Percentiles rank a stretch among this genome's conserved stretches.
Conservation (phyloP, 306 rosid species). For the Echinosophora koreensis region DNA sequence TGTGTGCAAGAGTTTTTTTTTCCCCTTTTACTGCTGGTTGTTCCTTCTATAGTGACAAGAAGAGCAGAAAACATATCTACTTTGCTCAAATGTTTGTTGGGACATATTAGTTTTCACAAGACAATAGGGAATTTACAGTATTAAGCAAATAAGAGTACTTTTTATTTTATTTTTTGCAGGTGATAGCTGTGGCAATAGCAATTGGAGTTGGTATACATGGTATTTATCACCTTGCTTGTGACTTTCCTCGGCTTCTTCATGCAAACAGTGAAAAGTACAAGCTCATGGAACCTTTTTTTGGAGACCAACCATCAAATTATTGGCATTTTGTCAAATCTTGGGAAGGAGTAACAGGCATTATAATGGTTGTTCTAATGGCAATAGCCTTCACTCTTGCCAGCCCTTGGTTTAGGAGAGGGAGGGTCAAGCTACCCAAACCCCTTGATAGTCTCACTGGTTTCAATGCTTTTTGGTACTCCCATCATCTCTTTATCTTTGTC, state of each 20-base stretch:
- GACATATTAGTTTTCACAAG: neutral
- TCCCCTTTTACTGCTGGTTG: neutral
- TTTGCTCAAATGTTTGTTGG: constrained; percentile 14
- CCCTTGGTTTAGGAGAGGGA: constrained; percentile 64
- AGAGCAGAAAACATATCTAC: neutral
- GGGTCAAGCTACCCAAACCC: constrained; percentile 56
- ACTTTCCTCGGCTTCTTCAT: constrained; percentile 61
- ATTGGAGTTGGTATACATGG: constrained; percentile 62
- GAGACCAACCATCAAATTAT: constrained; percentile 55
- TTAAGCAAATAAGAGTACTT: constrained; percentile 1
- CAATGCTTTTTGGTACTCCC: constrained; percentile 83
- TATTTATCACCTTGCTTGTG: constrained; percentile 63
- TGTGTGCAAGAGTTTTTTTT: no score
- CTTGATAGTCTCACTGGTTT: constrained; percentile 66
- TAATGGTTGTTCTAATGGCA: constrained; percentile 63
- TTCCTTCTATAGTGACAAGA: constrained; percentile 21
- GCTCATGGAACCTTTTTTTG: constrained; percentile 60
- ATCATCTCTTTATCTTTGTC: constrained; percentile 73
- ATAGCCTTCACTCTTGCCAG: constrained; percentile 64
- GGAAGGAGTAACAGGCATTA: constrained; percentile 71
- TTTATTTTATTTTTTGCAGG: constrained; percentile 43
- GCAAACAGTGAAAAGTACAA: constrained; percentile 57
- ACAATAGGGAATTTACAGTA: neutral
- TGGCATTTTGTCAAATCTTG: constrained; percentile 67
- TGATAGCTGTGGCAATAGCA: constrained; percentile 59